Evolutionary conservation across 306 rosid species (phyloP), one percentile per base, ranked within the genome.

Genomic region (Vigna unguiculata): DNA sequence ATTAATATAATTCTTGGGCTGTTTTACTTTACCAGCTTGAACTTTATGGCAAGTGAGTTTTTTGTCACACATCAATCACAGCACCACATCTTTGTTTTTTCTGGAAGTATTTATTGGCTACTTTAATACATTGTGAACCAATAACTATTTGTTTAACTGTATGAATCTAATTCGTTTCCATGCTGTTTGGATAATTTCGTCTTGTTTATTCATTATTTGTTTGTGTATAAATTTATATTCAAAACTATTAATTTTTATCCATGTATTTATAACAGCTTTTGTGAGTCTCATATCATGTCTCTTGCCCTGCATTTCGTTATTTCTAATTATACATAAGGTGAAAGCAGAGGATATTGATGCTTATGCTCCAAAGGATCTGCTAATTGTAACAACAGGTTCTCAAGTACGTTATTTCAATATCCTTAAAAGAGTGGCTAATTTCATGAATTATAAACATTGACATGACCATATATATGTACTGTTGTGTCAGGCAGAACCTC

Each of bases 301-400:
- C 66, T 28, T 60, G 43, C 66, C 66, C 43, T 60, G 66, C 65
- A 24, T 59, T 25, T 60, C 22, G n/a, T 60, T 60, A 60, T 60
- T 30, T 60, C 22, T 60, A 25, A 58, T 58, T 58, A 58, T 14
- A 15, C 20, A 14, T 25, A 60, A 59, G 67, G 67, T 60, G 67
- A 60, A 60, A 60, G 67, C 67, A 30, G 67, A 60, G 45, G 67
- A 60, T 60, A 30, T 60, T 32, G 67, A 60, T 32, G 67, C 67
- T 60, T 60, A 60, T 32, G 67, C 67, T 32, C 67, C 67, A 60
- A 60, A 32, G 67, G 67, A 60, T 60, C 22, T 60, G 12, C 43
- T 60, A 60, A 60, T 60, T 60, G 66, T 60, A 60, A 60, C 66
- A 30, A 60, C 66, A 30, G 66, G 66, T 60, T 60, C 66, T 28